Percentiles rank a stretch among this genome's conserved stretches.
phyloP scores from a whole-genome alignment of 2,329 filamentous ascomycete species.

The Rhinocladiella mackenziei region DNA sequence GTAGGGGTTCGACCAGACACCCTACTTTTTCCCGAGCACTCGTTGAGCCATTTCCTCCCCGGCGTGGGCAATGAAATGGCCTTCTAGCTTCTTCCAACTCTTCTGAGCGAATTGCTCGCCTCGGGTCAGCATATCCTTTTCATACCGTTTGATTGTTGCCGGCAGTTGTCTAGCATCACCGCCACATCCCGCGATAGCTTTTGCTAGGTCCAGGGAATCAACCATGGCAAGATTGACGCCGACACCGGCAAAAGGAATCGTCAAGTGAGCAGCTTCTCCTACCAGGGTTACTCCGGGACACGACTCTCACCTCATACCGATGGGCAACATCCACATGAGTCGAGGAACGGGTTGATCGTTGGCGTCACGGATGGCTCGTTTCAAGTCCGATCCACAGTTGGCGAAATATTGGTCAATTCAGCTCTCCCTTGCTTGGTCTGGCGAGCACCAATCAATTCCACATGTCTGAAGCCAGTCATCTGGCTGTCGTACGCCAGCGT shows the following conservation, averaged over 20 bases:
- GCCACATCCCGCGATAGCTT: conserved; percentile 26
- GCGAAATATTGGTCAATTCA: conserved; percentile 39
- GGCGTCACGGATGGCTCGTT: conserved; percentile 42
- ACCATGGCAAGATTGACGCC: conserved; percentile 27
- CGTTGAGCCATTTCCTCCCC: conserved; percentile 10
- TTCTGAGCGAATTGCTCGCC: conserved; percentile 20
- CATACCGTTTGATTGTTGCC: conserved; percentile 27
- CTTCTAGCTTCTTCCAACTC: conserved; percentile 14
- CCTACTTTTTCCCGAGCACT: too few species aligned
- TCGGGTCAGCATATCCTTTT: conserved; percentile 28
- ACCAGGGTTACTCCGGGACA: conserved; percentile 51
- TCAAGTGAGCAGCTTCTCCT: conserved; percentile 36
- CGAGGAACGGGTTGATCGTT: conserved; percentile 39
- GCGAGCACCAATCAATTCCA: conserved; percentile 43
- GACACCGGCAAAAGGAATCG: conserved; percentile 24
- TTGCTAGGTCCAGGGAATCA: conserved; percentile 22
- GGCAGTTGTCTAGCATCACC: conserved; percentile 16
- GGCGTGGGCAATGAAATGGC: conserved; percentile 21
- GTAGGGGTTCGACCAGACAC: too few species aligned
- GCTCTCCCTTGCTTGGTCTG: conserved; percentile 38
- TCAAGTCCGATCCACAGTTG: conserved; percentile 45
- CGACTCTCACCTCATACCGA: conserved; percentile 48
- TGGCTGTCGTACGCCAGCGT: conserved; percentile 38
- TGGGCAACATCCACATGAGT: conserved; percentile 53
- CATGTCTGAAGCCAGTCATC: conserved; percentile 42